These are phyloP conservation scores for Pleurostoma richardsiae DNA, from an alignment of 2,329 filamentous ascomycete genomes.

Conservation along the genomic window DNA sequence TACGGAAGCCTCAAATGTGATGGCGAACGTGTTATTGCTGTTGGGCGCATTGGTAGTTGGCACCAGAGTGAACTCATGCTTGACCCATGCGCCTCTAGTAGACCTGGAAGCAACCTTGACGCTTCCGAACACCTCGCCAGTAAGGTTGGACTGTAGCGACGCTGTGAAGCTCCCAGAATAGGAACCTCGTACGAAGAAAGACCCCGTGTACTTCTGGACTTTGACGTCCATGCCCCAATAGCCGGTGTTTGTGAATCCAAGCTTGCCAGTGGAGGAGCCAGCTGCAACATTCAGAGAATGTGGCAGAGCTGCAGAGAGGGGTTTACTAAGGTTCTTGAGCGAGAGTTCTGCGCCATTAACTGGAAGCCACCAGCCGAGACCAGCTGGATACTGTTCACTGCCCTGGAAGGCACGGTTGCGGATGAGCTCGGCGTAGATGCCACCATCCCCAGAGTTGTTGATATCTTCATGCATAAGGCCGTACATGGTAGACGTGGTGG, in stretches of 20 bases:
- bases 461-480: slow-evolving; percentile 48
- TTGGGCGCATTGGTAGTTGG: slow-evolving; percentile 41
- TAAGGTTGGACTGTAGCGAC: slow-evolving; percentile 38
- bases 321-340: slow-evolving; percentile 37
- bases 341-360: slow-evolving; percentile 37
- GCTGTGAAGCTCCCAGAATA: slow-evolving; percentile 42
- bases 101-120: slow-evolving; percentile 40
- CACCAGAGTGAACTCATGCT: slow-evolving; percentile 41
- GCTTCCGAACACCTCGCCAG: slow-evolving; percentile 36
- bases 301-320: slow-evolving; percentile 47
- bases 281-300: slow-evolving; percentile 42
- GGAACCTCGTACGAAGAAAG: slow-evolving; percentile 46
- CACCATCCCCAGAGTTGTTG: slow-evolving; percentile 66
- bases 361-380: slow-evolving; percentile 39
- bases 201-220: slow-evolving; percentile 40
- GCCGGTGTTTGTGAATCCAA: slow-evolving; percentile 48
- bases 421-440: slow-evolving; percentile 67
- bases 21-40: slow-evolving; percentile 50
- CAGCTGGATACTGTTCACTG: slow-evolving; percentile 32
- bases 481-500: slow-evolving; percentile 29
- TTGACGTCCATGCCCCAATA: slow-evolving; percentile 54
- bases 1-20: slow-evolving; percentile 43
- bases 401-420: slow-evolving; percentile 67
- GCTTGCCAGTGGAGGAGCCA: slow-evolving; percentile 18
- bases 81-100: slow-evolving; percentile 38